Conservation (phyloP, 2,329 filamentous ascomycete species). For the Scolecobasidium constrictum region DNA sequence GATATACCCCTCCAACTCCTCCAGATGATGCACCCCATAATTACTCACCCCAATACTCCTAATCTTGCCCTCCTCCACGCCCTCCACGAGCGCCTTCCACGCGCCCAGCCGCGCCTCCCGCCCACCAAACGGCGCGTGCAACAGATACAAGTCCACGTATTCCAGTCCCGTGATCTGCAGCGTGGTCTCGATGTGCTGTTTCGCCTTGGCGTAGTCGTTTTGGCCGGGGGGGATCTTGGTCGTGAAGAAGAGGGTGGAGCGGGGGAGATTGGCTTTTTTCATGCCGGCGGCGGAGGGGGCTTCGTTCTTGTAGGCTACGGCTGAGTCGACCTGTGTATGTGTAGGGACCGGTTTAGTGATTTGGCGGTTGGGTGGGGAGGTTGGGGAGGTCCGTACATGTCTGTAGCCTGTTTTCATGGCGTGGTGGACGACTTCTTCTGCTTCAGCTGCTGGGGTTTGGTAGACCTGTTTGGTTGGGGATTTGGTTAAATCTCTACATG, state of each 20-base stretch:
- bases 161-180: conserved; percentile 45
- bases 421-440: conserved; percentile 47
- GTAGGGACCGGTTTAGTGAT: no score
- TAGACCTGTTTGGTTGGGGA: conserved; percentile 2
- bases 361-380: background rate
- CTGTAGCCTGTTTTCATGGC: conserved; percentile 46
- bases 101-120: conserved; percentile 37
- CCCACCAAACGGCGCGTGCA: conserved; percentile 44
- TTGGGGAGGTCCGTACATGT: conserved; percentile 32
- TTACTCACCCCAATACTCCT: conserved; percentile 44
- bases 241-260: conserved; percentile 50
- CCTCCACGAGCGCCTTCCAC: conserved; percentile 44
- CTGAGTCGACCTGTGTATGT: conserved; percentile 50
- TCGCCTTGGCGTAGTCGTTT: conserved; percentile 54
- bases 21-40: conserved; percentile 44
- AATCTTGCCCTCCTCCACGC: conserved; percentile 39
- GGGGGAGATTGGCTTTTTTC: conserved; percentile 37
- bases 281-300: conserved; percentile 43
- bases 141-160: conserved; percentile 35
- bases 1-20: conserved; percentile 43
- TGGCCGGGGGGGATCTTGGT: conserved; percentile 44
- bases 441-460: conserved; percentile 41
- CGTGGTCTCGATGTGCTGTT: conserved; percentile 52
- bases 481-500: background rate
- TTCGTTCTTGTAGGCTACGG: conserved; percentile 48